phyloP scores from a whole-genome alignment of 23 red algal species.

The Pyropia yezoensis region DNA sequence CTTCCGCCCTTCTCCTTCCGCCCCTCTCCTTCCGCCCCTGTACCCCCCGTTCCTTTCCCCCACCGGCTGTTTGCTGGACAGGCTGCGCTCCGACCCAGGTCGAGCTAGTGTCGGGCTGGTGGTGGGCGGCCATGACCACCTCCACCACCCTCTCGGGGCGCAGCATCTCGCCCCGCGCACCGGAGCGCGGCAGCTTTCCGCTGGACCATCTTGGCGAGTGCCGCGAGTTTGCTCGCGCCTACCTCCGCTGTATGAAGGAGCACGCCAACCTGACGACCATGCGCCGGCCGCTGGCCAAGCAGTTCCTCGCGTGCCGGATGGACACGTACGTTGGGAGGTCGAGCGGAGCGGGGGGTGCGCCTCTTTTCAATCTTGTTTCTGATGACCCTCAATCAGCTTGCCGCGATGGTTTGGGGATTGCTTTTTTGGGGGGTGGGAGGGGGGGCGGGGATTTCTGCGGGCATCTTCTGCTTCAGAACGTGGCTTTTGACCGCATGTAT shows the following conservation, averaged over 20 bases:
- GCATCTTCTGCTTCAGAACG: too few relatives aligned
- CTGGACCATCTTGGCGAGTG: constrained; percentile 85
- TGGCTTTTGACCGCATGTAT: too few relatives aligned
- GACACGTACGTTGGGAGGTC: constrained; percentile 32
- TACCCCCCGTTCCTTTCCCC: too few relatives aligned
- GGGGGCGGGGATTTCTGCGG: too few relatives aligned
- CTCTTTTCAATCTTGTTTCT: too few relatives aligned
- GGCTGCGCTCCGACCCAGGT: not conserved
- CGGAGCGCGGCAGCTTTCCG: constrained; percentile 84
- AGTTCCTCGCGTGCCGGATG: constrained; percentile 91
- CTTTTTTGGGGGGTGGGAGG: not conserved
- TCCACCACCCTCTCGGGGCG: constrained; percentile 42
- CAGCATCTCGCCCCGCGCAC: constrained; percentile 26
- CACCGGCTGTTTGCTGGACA: not conserved
- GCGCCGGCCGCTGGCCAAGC: constrained; percentile 51
- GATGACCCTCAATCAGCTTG: too few relatives aligned
- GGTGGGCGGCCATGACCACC: constrained; percentile 33
- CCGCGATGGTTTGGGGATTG: too few relatives aligned
- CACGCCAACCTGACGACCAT: constrained; percentile 33
- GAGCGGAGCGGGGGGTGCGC: too few relatives aligned
- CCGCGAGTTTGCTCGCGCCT: constrained; percentile 62
- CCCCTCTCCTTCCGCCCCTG: too few relatives aligned
- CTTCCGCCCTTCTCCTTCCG: too few relatives aligned
- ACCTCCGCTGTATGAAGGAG: constrained; percentile 48
- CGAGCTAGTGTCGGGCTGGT: too few relatives aligned